Evolutionary conservation across 768 basidiomycete species (phyloP).

Genomic region (Naematelia encephala): DNA sequence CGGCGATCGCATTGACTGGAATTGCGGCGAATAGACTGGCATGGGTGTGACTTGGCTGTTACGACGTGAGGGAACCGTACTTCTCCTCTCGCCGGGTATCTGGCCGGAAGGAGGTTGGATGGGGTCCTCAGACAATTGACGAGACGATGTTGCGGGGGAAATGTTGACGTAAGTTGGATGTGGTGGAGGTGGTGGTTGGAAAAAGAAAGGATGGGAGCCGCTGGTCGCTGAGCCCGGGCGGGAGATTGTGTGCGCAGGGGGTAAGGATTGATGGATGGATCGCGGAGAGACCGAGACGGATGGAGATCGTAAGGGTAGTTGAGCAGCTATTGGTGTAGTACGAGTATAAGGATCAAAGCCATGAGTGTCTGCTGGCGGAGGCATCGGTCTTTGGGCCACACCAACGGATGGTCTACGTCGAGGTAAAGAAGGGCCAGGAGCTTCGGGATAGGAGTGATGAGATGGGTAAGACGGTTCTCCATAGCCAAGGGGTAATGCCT

Average conservation of each 20-base stretch:
- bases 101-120: slow-evolving; percentile 8
- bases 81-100: background rate
- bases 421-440: slow-evolving; percentile 10
- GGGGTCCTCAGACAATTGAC: slow-evolving; percentile 11
- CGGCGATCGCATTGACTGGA: slow-evolving; percentile 19
- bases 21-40: slow-evolving; percentile 5
- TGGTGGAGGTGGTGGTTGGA: slow-evolving; percentile 14
- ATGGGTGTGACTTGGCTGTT: slow-evolving; percentile 11
- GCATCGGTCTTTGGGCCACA: slow-evolving; percentile 20
- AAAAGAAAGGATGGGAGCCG: slow-evolving; percentile 15
- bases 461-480: background rate
- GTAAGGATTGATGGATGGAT: slow-evolving; percentile 14
- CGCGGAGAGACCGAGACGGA: slow-evolving; percentile 42
- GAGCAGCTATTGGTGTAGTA: slow-evolving; percentile 18
- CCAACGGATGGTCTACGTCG: slow-evolving; percentile 1
- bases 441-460: background rate
- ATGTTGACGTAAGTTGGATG: background rate
- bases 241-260: slow-evolving; percentile 5
- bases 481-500: background rate
- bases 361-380: slow-evolving; percentile 31
- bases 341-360: slow-evolving; percentile 18
- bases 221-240: slow-evolving; percentile 30
- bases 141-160: slow-evolving; percentile 9
- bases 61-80: slow-evolving; percentile 5
- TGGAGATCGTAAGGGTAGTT: slow-evolving; percentile 32